These are phyloP conservation scores for Drechslerella coelobrocha DNA, from an alignment of 2,329 filamentous ascomycete genomes.

Conservation along the genomic window DNA sequence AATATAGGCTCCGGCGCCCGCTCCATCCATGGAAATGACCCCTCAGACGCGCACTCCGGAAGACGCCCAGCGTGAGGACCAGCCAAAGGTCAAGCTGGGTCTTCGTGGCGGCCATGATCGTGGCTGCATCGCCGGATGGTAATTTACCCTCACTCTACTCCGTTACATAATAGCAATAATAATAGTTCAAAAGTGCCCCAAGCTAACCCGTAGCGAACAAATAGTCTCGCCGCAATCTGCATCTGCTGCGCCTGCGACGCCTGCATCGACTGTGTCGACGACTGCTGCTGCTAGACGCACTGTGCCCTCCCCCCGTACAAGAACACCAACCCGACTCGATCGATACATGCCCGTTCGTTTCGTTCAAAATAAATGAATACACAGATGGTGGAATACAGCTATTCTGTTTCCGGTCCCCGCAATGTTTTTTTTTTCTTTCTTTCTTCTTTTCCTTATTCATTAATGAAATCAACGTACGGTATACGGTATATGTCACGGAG, in stretches of 20 bases:
- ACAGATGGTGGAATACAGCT: too few relatives aligned
- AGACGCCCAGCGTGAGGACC: conserved; percentile 32
- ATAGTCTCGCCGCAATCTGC: conserved; percentile 41
- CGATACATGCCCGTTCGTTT: background rate
- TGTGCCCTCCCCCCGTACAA: too few relatives aligned
- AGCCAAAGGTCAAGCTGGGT: conserved; percentile 42
- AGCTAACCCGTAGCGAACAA: background rate
- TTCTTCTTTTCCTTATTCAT: too few relatives aligned
- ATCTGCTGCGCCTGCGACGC: conserved; percentile 48
- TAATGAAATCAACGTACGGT: too few relatives aligned
- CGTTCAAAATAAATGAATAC: background rate
- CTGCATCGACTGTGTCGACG: conserved; percentile 48
- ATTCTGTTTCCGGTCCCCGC: too few relatives aligned
- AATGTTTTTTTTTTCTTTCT: too few relatives aligned
- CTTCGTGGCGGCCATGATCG: conserved; percentile 45
- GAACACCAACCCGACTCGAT: background rate
- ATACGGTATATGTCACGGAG: too few relatives aligned
- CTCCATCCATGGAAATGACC: conserved; percentile 42
- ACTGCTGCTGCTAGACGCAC: conserved; percentile 41
- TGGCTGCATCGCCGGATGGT: conserved; percentile 47
- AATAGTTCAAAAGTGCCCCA: background rate
- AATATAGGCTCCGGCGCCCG: conserved; percentile 16
- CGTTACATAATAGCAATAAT: background rate
- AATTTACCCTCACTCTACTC: background rate
- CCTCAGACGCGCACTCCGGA: conserved; percentile 34